Conservation (phyloP, 805 yeast species). For the Teunomyces tritomae region DNA sequence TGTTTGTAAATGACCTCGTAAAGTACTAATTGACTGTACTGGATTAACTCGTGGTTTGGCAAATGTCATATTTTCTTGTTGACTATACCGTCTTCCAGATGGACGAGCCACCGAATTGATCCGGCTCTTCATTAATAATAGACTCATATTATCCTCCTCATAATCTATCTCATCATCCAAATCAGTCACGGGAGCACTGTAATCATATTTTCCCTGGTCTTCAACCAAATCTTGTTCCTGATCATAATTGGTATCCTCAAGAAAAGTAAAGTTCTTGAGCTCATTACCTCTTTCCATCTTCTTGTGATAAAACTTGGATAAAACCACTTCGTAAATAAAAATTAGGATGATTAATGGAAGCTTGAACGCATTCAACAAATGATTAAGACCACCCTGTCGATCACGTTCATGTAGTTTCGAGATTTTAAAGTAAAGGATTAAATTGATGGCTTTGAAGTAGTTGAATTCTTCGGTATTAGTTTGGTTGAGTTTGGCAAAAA, state of each 20-base stretch:
- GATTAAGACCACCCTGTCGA: constrained; percentile 2
- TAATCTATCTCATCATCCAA: constrained; percentile 11
- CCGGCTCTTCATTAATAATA: constrained; percentile 23
- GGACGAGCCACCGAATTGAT: constrained; percentile 21
- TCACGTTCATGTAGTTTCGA: constrained; percentile 18
- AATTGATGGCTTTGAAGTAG: constrained; percentile 38
- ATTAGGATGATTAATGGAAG: constrained; percentile 35
- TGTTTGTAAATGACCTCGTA: constrained; percentile 31
- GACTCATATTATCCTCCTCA: constrained; percentile 26
- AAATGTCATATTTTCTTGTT: constrained; percentile 13
- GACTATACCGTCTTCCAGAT: constrained; percentile 12
- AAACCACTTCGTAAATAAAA: constrained; percentile 29
- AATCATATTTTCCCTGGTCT: constrained; percentile 11
- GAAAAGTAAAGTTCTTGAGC: constrained; percentile 35
- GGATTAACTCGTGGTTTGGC: constrained; percentile 13
- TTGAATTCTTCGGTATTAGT: constrained; percentile 38
- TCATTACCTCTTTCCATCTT: constrained; percentile 12
- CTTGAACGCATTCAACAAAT: constrained; percentile 27
- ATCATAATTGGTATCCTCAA: constrained; percentile 26
- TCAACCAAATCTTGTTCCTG: constrained; percentile 28
- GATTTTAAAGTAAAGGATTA: constrained; percentile 35
- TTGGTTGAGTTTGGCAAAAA: constrained; percentile 32
- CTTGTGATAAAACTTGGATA: constrained; percentile 20
- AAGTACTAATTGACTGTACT: constrained; percentile 31
- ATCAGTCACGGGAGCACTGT: constrained; percentile 8